phyloP scores from a whole-genome alignment of 768 basidiomycete genomes.

The Boletus speciosus region DNA sequence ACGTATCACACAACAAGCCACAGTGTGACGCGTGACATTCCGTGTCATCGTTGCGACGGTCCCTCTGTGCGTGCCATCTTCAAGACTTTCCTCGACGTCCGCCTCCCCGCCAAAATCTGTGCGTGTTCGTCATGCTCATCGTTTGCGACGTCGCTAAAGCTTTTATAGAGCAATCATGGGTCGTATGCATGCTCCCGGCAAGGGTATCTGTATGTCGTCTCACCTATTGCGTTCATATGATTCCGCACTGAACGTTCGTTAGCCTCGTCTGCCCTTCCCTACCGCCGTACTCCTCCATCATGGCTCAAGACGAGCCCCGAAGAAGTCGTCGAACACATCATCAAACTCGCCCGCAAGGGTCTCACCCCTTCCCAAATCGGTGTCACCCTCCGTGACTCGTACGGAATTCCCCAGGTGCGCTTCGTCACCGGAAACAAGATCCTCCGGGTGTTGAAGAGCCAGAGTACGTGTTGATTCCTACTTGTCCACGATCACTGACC shows the following conservation, averaged over 20 bases:
- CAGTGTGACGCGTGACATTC: conserved; percentile 29
- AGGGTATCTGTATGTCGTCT: conserved; percentile 91
- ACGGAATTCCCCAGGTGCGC: conserved; percentile 97
- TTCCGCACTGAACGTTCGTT: conserved; percentile 36
- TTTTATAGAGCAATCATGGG: conserved; percentile 60
- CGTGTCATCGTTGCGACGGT: conserved; percentile 24
- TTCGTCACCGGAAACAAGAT: conserved; percentile 99
- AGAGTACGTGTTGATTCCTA: conserved; percentile 60
- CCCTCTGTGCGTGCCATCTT: conserved; percentile 16
- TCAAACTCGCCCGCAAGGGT: conserved; percentile 97
- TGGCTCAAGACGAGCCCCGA: conserved; percentile 98
- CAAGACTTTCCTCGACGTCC: conserved; percentile 11
- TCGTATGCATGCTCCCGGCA: conserved; percentile 99
- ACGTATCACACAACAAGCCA: conserved; percentile 23
- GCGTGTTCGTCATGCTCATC: conserved; percentile 22
- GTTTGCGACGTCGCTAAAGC: conserved; percentile 12
- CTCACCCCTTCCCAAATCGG: conserved; percentile 97
- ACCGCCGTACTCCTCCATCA: conserved; percentile 88
- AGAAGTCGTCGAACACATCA: conserved; percentile 94
- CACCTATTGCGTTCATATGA: neutral
- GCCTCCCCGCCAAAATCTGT: conserved; percentile 33
- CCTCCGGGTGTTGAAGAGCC: conserved; percentile 92
- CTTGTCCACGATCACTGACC: neutral
- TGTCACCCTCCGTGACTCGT: conserved; percentile 95
- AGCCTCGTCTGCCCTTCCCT: conserved; percentile 91